Evolutionary conservation across 345 rosid genomes (phyloP).

Genomic region (Sonneratia caseolaris): DNA sequence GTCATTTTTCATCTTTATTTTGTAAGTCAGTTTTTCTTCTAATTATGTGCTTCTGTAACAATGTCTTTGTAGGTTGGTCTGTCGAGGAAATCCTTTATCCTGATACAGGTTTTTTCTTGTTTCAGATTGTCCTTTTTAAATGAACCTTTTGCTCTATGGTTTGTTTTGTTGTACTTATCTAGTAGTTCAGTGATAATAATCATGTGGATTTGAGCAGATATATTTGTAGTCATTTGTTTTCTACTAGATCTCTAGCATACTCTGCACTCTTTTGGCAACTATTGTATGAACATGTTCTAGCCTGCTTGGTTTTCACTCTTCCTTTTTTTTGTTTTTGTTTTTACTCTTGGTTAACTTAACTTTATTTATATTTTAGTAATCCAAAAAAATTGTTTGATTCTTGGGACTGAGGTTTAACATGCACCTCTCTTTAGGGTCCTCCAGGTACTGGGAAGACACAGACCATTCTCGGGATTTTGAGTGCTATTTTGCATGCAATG

Average conservation of each 20-base stretch:
- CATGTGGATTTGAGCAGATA: background rate
- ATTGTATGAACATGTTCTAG: background rate
- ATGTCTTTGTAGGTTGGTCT: conserved; percentile 66
- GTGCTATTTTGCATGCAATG: conserved; percentile 95
- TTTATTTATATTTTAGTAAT: background rate
- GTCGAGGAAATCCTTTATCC: conserved; percentile 63
- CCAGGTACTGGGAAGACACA: conserved; percentile 99
- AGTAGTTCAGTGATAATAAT: background rate
- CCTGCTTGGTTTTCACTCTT: background rate
- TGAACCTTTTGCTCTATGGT: background rate
- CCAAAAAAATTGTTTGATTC: background rate
- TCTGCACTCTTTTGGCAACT: background rate
- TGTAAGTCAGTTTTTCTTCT: background rate
- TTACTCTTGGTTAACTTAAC: background rate
- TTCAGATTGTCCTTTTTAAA: conserved; percentile 2
- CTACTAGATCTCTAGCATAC: background rate
- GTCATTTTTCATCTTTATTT: background rate
- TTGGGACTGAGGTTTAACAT: conserved; percentile 7
- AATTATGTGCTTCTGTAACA: background rate
- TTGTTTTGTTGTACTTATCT: background rate
- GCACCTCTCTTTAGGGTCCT: conserved; percentile 60
- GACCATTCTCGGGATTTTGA: conserved; percentile 86
- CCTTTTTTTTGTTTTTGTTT: background rate
- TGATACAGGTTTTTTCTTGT: conserved; percentile 64
- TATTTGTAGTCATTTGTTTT: background rate